phyloP scores from a whole-genome alignment of 495 filamentous ascomycete species.

The Lasiosphaeriaceae sp. region DNA sequence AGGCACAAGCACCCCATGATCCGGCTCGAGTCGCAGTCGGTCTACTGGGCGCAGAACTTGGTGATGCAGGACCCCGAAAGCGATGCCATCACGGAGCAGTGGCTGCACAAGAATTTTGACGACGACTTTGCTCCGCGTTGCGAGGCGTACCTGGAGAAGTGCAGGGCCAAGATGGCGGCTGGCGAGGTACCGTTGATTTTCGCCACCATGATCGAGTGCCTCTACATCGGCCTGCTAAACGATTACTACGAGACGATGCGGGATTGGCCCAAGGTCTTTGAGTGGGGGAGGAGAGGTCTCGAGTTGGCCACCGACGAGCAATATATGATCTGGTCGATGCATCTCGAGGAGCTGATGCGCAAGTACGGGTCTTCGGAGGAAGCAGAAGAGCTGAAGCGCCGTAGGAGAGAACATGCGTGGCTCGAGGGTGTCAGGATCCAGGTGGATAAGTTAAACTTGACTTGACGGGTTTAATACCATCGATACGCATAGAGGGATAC shows the following conservation, averaged over 20 bases:
- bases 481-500: neutral
- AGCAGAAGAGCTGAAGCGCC: constrained; percentile 18
- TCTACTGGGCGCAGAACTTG: constrained; percentile 29
- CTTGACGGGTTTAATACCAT: neutral
- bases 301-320: constrained; percentile 21
- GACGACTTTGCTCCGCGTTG: constrained; percentile 13
- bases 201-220: constrained; percentile 18
- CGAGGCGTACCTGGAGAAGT: constrained; percentile 5
- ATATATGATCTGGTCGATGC: constrained; percentile 26
- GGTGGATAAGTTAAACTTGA: constrained; percentile 18
- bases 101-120: constrained; percentile 16
- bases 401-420: constrained; percentile 19
- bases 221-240: constrained; percentile 24
- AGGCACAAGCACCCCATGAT: constrained; percentile 25
- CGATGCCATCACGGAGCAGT: constrained; percentile 20
- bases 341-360: constrained; percentile 25
- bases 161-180: neutral
- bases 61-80: constrained; percentile 17
- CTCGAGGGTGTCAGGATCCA: constrained; percentile 18
- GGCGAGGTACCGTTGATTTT: constrained; percentile 10
- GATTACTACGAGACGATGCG: constrained; percentile 25
- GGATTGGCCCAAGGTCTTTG: constrained; percentile 20
- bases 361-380: constrained; percentile 17
- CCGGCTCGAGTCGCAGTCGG: constrained; percentile 21
- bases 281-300: constrained; percentile 19